phyloP scores from a whole-genome alignment of 176 grass and related monocot species.

The Aegilops bicornis region DNA sequence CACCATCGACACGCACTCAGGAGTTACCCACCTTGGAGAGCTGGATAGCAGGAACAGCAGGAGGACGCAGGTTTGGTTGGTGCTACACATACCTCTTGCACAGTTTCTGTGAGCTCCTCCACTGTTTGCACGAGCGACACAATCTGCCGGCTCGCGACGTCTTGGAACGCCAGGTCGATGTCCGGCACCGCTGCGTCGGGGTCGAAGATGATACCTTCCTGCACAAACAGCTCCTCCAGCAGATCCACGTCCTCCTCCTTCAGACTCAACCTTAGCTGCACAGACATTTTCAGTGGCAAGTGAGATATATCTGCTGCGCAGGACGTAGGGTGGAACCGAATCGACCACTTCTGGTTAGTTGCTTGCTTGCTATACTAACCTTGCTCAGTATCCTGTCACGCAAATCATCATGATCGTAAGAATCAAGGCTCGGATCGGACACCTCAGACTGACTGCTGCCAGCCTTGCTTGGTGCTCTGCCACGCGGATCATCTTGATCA shows the following conservation, averaged over 20 bases:
- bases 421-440: conserved; percentile 16
- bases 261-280: conserved; percentile 76
- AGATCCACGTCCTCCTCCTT: conserved; percentile 75
- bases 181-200: conserved; percentile 31
- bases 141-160: conserved; percentile 46
- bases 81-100: conserved; percentile 48
- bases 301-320: background rate
- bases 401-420: conserved; percentile 25
- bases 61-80: background rate
- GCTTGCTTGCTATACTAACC: conserved; percentile 31
- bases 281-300: conserved; percentile 20
- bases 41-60: background rate
- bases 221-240: conserved; percentile 58
- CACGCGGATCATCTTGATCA: conserved; percentile 32
- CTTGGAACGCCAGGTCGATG: conserved; percentile 30
- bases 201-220: conserved; percentile 66
- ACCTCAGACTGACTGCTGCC: background rate
- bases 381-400: conserved; percentile 65
- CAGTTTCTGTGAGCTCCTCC: conserved; percentile 48
- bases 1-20: background rate
- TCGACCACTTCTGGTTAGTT: background rate
- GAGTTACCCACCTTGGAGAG: conserved; percentile 7
- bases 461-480: conserved; percentile 61
- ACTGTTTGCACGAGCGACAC: conserved; percentile 50
- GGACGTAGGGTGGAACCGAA: background rate